These are phyloP conservation scores for Pyrus communis DNA, from an alignment of 306 rosid genomes.

Conservation along the genomic window DNA sequence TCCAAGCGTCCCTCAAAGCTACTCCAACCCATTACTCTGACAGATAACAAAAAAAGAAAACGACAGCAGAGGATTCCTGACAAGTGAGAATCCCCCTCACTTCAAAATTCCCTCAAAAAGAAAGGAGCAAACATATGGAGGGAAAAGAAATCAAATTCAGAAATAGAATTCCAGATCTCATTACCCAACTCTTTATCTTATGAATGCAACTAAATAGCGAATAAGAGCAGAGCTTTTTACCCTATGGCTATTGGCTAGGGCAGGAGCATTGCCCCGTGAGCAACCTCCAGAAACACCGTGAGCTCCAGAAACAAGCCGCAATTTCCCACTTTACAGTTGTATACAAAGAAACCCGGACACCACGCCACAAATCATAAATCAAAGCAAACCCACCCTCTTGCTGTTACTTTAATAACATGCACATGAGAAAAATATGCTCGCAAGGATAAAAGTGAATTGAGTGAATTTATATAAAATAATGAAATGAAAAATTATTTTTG, in stretches of 20 bases:
- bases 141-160: not conserved
- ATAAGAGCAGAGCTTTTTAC: not conserved
- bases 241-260: not conserved
- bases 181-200: not conserved
- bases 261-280: not conserved
- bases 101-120: not conserved
- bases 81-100: not conserved
- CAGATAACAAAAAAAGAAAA: not conserved
- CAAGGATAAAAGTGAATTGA: no score
- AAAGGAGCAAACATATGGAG: not conserved
- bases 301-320: not conserved
- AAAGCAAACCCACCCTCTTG: not conserved
- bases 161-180: constrained; percentile 4
- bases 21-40: constrained; percentile 41
- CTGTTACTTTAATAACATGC: not conserved
- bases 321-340: not conserved
- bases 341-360: not conserved
- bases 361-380: not conserved
- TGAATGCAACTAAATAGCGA: not conserved
- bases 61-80: constrained; percentile 26
- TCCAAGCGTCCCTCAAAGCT: constrained; percentile 26
- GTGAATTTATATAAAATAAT: no score
- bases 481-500: no score
- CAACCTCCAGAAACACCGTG: not conserved
- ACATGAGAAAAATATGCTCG: no score